These are phyloP conservation scores for Amanita subjunquillea DNA, from an alignment of 768 basidiomycete species.

Conservation along the genomic window DNA sequence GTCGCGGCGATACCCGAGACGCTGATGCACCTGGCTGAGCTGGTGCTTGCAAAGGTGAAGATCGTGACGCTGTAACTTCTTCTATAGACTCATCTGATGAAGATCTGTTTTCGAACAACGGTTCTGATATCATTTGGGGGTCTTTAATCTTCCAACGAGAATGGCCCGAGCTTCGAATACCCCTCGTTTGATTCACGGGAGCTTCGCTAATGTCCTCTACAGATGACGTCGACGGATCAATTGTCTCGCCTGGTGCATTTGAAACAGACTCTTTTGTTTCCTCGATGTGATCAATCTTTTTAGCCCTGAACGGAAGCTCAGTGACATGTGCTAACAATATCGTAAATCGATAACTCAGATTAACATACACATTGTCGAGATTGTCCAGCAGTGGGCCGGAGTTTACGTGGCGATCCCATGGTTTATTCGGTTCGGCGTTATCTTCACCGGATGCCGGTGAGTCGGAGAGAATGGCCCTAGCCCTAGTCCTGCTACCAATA, in stretches of 20 bases:
- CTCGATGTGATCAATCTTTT: background rate
- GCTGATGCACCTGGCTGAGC: slow-evolving; percentile 5
- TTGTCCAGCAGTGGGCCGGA: background rate
- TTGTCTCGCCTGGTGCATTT: background rate
- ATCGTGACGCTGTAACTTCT: background rate
- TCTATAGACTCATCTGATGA: slow-evolving; percentile 1
- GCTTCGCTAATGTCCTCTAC: slow-evolving; percentile 21
- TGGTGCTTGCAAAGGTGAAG: slow-evolving; percentile 9
- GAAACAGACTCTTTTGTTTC: background rate
- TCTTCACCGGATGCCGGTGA: background rate
- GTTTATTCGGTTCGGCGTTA: background rate
- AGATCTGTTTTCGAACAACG: background rate
- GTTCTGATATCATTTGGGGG: background rate
- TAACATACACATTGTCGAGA: background rate
- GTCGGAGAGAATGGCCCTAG: background rate
- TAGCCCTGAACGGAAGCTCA: background rate
- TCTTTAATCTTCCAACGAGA: slow-evolving; percentile 1
- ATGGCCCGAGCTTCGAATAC: background rate
- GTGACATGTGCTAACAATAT: background rate
- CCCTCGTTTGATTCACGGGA: background rate
- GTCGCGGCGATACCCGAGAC: background rate
- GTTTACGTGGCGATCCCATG: background rate
- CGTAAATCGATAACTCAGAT: background rate
- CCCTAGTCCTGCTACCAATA: background rate
- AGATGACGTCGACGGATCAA: slow-evolving; percentile 19